Conservation (phyloP, 202 grass and related monocot species). For the Sporobolus alterniflorus region DNA sequence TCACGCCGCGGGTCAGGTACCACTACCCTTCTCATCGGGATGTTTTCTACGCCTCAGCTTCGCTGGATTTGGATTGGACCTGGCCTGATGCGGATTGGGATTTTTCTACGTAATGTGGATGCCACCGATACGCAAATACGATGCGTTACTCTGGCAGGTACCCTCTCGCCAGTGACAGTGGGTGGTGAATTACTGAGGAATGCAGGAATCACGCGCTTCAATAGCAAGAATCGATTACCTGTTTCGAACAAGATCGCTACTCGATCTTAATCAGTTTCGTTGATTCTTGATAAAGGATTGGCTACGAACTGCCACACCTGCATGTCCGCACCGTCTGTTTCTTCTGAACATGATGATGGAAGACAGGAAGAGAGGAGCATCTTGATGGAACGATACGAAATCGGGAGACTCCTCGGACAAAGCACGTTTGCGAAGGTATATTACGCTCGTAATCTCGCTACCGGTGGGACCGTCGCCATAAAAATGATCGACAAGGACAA, state of each 20-base stretch:
- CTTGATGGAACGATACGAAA: conserved; percentile 69
- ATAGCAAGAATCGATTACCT: conserved; percentile 22
- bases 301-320: neutral
- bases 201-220: conserved; percentile 43
- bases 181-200: conserved; percentile 23
- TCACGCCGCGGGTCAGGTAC: too few species aligned
- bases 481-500: conserved; percentile 91
- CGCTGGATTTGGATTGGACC: too few species aligned
- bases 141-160: conserved; percentile 21
- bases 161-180: neutral
- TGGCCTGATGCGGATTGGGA: neutral
- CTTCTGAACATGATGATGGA: too few species aligned
- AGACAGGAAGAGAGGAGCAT: conserved; percentile 66
- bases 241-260: neutral
- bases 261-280: neutral
- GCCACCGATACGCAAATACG: neutral
- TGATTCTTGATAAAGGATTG: conserved; percentile 11
- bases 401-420: conserved; percentile 74
- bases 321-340: too few species aligned
- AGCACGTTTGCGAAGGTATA: conserved; percentile 83
- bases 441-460: conserved; percentile 62
- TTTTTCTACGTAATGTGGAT: neutral
- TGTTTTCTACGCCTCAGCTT: too few species aligned
- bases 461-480: conserved; percentile 67
- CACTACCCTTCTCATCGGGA: too few species aligned